Evolutionary conservation across 768 basidiomycete genomes (phyloP), one percentile per base, ranked within the genome.

Genomic region (Boletales sp.): DNA sequence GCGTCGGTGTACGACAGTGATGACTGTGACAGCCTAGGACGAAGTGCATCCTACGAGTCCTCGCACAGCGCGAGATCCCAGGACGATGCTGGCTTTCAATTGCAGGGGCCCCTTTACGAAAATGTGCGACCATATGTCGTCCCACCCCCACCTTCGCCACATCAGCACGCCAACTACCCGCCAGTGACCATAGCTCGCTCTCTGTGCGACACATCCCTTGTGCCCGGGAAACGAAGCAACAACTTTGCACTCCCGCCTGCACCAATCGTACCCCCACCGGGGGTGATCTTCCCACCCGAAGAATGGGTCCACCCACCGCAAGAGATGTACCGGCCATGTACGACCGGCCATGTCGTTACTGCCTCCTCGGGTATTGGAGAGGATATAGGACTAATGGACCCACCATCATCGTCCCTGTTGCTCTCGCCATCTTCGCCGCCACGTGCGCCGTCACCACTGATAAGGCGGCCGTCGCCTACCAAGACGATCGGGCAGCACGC

Each of bases 1-100:
- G 64, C 62, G 17, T 65, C 64, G 30, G 53, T 60, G 21, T 65
- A 65, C 45, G 52, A 57, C 39, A 65, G 64, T 47, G 64, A 65
- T 52, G 64, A 62, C 48, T 57, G 64, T 51, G 57, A 53, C 40
- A 66, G 57, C 29, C 30, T 57, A 17, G 60, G 55, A 8, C 54
- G 59, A 14, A 66, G 64, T 37, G 47, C 17, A 43, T 62, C 50
- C 42, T 24, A 51, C 24, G 59, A 54, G 11, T 54, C 59, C 11
- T 35, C 43, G 43, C 48, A 48, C 12, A 42, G 42, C 11, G 40
- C 56, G 14, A 36, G 30, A 15, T 45, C 50, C 19, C 31, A 43
- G 8, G 42, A 56, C 36, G 50, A 53, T 37, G 37, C 58, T 18
- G 55, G 45, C 13, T 34, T 51, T 27, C 43, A 19, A 11, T 19